A percentile compares a stretch with the other conserved stretches of the same genome.
Conservation (phyloP, 768 basidiomycete species). For the Tulasnella sp. region DNA sequence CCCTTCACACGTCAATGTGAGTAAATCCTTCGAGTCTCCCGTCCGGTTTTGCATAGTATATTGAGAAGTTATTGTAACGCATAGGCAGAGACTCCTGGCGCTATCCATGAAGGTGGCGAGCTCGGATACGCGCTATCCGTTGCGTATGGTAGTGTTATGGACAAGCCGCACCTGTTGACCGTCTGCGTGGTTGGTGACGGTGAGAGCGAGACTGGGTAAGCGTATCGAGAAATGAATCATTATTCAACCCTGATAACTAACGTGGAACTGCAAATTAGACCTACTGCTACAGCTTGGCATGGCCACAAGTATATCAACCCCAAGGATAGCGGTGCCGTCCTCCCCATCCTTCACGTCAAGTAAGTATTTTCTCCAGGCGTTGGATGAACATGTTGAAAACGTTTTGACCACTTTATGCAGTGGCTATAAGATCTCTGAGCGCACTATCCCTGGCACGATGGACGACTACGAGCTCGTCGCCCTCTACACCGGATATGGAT, state of each 20-base stretch:
- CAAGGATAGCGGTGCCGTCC: conserved; percentile 75
- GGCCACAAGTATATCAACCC: conserved; percentile 87
- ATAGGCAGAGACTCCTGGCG: conserved; percentile 78
- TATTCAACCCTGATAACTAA: background rate
- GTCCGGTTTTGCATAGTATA: background rate
- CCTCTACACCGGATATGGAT: conserved; percentile 75
- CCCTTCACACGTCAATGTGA: conserved; percentile 48
- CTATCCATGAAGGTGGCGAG: conserved; percentile 84
- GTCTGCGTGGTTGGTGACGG: conserved; percentile 82
- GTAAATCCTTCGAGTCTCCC: background rate
- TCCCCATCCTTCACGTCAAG: conserved; percentile 84
- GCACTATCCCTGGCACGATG: conserved; percentile 85
- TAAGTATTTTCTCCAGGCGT: background rate
- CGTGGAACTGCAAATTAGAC: conserved; percentile 22
- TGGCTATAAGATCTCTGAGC: conserved; percentile 54
- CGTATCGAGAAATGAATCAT: background rate
- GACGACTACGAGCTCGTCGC: conserved; percentile 72
- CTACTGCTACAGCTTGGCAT: conserved; percentile 68
- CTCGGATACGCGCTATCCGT: conserved; percentile 82
- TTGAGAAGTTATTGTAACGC: background rate
- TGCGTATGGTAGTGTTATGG: conserved; percentile 83
- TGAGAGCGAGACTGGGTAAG: conserved; percentile 61
- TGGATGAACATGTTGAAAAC: background rate
- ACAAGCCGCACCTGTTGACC: conserved; percentile 75
- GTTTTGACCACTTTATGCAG: background rate